These are phyloP conservation scores for Fusarium sterilihyphosum DNA, from an alignment of 2,329 filamentous ascomycete species.

Conservation along the genomic window DNA sequence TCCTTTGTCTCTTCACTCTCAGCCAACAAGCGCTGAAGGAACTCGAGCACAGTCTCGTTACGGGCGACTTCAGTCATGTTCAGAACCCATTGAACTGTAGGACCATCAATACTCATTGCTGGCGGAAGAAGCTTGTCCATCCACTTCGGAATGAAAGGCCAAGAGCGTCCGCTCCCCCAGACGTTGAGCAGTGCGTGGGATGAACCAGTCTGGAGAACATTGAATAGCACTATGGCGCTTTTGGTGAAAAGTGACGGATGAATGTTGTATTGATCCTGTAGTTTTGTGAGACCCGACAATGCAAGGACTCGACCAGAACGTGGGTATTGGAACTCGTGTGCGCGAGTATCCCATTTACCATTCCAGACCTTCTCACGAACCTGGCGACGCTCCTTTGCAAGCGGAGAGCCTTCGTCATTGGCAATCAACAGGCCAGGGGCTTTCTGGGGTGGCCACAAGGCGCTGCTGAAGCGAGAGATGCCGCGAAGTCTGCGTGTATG, in stretches of 20 bases:
- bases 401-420: constrained; percentile 39
- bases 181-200: constrained; percentile 48
- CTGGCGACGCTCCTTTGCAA: constrained; percentile 29
- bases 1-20: constrained; percentile 41
- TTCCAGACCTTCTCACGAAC: constrained; percentile 44
- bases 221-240: constrained; percentile 48
- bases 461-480: constrained; percentile 46
- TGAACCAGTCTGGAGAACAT: constrained; percentile 45
- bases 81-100: constrained; percentile 50
- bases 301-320: constrained; percentile 45
- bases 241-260: constrained; percentile 46
- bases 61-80: constrained; percentile 45
- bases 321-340: constrained; percentile 44
- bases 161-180: constrained; percentile 49
- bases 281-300: constrained; percentile 37
- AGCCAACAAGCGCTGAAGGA: constrained; percentile 41
- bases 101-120: constrained; percentile 51
- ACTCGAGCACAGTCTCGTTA: constrained; percentile 42
- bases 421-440: constrained; percentile 50
- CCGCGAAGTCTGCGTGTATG: constrained; percentile 48
- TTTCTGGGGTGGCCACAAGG: constrained; percentile 48
- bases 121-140: constrained; percentile 48
- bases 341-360: constrained; percentile 41
- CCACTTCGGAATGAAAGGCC: constrained; percentile 52
- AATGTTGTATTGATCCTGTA: constrained; percentile 38